Evolutionary conservation across 495 filamentous ascomycete species (phyloP), one percentile per base, ranked within the genome.

Genomic region (Penicillium coffeae): DNA sequence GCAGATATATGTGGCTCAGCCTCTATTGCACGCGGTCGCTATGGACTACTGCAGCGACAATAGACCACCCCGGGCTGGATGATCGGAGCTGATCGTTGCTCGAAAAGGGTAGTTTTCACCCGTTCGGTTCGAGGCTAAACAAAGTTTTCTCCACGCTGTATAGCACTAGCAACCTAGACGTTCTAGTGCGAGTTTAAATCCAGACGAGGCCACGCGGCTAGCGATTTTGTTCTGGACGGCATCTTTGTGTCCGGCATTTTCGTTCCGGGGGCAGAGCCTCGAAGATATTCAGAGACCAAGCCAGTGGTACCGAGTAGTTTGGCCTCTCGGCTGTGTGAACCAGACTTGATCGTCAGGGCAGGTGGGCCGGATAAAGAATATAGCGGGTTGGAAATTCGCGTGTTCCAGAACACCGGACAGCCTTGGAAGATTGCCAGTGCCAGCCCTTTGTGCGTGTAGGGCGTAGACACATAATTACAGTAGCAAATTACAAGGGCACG

Each of bases 61-160:
- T 7, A 18, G 42, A 14, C 52, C 56, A 55, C 59, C 56, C 50
- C 53, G 54, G 52, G 15, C 36, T n/a, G n/a, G n/a, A n/a, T n/a
- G n/a, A n/a, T n/a, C n/a, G n/a, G n/a, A n/a, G n/a, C n/a, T n/a
- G 47, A 56, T 56, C 50, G 21, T 43, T 55, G 43, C 49, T 41
- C 8, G 25, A 55, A 45, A 41, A 45, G 45, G 50, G n/a, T n/a
- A 45, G 38, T 4, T n/a, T 37, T 42, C 25, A 21, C 38, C 39
- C 12, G 10, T 42, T 7, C 13, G 36, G 12, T 14, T 19, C 5
- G 37, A 21, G 1, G 1, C 4, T 15, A 8, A 21, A 21, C 37
- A 32, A 38, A 40, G 25, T 5, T 30, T 30, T 30, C 25, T 30
- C 25, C 10, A 10, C 25, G 5, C 25, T 30, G 25, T 5, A 30